phyloP scores from a whole-genome alignment of 1,284 basidiomycete genomes.

The Schizophyllum commune region DNA sequence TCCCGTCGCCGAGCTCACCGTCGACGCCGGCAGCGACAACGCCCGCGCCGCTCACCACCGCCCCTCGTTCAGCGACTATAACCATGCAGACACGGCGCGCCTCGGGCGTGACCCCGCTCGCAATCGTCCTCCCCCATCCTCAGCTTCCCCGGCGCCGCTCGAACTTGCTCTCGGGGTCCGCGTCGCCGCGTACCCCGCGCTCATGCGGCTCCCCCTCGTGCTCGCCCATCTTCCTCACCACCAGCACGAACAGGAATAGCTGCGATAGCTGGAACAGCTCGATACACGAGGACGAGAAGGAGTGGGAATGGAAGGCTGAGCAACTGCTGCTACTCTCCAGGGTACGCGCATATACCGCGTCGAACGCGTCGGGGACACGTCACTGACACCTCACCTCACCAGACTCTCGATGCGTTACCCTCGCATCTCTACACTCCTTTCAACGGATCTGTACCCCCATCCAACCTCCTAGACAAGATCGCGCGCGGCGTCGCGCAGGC shows the following conservation, averaged over 20 bases:
- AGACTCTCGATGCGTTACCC: slow-evolving; percentile 79
- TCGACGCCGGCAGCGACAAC: background rate
- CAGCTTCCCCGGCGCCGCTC: slow-evolving; percentile 35
- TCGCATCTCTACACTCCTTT: slow-evolving; percentile 74
- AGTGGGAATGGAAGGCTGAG: slow-evolving; percentile 67
- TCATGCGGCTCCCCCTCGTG: slow-evolving; percentile 34
- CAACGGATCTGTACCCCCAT: slow-evolving; percentile 70
- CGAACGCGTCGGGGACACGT: slow-evolving; percentile 8
- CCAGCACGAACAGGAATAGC: slow-evolving; percentile 56
- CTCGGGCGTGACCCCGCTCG: slow-evolving; percentile 37
- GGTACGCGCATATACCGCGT: slow-evolving; percentile 31
- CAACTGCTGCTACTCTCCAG: slow-evolving; percentile 58
- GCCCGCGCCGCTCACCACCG: background rate
- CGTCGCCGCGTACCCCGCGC: slow-evolving; percentile 44
- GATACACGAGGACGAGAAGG: slow-evolving; percentile 56
- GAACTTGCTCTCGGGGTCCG: slow-evolving; percentile 28
- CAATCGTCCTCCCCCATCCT: slow-evolving; percentile 49
- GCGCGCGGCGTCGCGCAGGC: slow-evolving; percentile 63
- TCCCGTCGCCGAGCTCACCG: background rate
- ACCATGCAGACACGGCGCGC: slow-evolving; percentile 31
- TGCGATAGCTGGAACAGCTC: slow-evolving; percentile 79
- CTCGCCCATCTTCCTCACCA: slow-evolving; percentile 40
- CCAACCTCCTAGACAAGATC: slow-evolving; percentile 77
- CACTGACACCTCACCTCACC: slow-evolving; percentile 8
- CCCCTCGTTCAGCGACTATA: background rate